These are phyloP conservation scores for Euphrasia confusa DNA, from an alignment of 257 asterid species.

Conservation along the genomic window DNA sequence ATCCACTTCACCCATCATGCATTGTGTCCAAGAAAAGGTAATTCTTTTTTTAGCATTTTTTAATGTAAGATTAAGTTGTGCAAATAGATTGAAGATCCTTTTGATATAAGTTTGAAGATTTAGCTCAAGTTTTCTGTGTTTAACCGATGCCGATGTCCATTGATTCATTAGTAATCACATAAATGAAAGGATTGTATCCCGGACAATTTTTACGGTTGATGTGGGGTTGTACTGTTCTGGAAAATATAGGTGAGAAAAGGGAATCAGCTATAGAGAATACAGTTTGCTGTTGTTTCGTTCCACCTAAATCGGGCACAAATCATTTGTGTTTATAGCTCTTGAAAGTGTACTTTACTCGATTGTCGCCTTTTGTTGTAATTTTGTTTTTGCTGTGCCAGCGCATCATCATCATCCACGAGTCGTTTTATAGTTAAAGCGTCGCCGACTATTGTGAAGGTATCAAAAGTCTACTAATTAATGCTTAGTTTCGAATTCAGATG, in stretches of 20 bases:
- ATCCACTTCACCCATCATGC: constrained; percentile 51
- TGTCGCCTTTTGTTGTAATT: constrained; percentile 18
- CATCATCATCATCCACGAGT: constrained; percentile 34
- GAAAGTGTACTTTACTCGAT: background rate
- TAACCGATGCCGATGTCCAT: constrained; percentile 5
- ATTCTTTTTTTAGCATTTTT: constrained; percentile 2
- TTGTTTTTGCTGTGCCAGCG: constrained; percentile 42
- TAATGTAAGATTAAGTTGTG: background rate
- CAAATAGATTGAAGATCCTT: constrained; percentile 11
- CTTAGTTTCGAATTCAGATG: constrained; percentile 14
- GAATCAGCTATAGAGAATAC: constrained; percentile 2
- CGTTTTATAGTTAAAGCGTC: constrained; percentile 53
- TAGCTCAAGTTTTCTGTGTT: background rate
- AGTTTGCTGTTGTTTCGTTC: constrained; percentile 14
- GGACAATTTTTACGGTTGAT: background rate
- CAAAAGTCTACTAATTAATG: constrained; percentile 13
- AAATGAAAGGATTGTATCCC: background rate
- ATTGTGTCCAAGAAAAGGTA: constrained; percentile 53
- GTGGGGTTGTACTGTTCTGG: background rate
- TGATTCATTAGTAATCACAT: constrained; percentile 13
- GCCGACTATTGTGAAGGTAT: constrained; percentile 75
- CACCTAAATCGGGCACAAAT: background rate
- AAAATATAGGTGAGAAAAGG: too few relatives aligned
- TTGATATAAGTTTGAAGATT: too few relatives aligned
- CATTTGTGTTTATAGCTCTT: constrained; percentile 13